Evolutionary conservation across 2,329 filamentous ascomycete species (phyloP).

Genomic region (Neofusicoccum kwambonambiense): DNA sequence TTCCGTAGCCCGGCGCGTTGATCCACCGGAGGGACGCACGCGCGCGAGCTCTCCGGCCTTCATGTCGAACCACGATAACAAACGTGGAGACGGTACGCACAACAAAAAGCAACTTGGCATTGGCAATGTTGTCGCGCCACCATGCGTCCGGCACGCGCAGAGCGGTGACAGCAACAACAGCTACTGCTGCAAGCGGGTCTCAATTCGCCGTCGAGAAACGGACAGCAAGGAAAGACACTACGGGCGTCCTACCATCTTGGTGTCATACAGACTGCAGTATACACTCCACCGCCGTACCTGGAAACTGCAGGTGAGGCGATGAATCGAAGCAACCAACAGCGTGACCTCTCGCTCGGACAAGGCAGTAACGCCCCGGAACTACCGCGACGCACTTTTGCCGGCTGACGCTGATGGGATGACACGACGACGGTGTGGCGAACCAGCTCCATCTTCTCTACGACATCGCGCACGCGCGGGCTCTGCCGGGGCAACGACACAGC

Average conservation of each 20-base stretch:
- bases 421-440: neutral
- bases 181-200: neutral
- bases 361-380: neutral
- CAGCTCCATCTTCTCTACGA: neutral
- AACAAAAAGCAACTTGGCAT: constrained; percentile 12
- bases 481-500: neutral
- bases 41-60: neutral
- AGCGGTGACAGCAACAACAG: neutral
- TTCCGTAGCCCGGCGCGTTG: neutral
- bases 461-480: neutral
- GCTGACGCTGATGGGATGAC: constrained; percentile 3
- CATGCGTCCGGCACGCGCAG: neutral
- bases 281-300: neutral
- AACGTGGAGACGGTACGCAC: neutral
- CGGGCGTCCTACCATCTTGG: neutral
- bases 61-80: constrained; percentile 13
- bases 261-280: neutral
- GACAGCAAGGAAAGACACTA: neutral
- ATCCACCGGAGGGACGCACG: constrained; percentile 1
- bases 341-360: neutral
- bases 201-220: neutral
- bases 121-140: neutral
- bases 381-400: neutral
- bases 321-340: neutral
- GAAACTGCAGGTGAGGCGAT: neutral